phyloP scores from a whole-genome alignment of 2,329 filamentous ascomycete species.

The Scedosporium minutisporum region DNA sequence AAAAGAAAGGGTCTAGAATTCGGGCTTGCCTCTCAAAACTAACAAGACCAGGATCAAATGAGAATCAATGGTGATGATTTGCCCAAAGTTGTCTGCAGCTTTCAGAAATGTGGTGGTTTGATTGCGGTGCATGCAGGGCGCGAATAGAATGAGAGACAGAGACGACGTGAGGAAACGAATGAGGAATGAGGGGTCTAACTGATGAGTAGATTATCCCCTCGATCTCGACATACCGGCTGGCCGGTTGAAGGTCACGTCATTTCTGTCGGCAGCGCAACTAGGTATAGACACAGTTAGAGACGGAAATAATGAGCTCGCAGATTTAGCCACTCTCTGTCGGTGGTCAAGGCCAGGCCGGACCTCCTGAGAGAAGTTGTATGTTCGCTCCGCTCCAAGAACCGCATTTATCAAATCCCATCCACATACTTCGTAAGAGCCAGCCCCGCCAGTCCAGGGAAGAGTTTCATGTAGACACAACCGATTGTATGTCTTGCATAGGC shows the following conservation, averaged over 20 bases:
- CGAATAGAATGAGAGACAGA: neutral
- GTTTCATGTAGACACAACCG: neutral
- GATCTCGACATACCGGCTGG: neutral
- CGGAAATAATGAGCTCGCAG: neutral
- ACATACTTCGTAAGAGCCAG: neutral
- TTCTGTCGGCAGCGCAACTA: neutral
- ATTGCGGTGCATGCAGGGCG: too few species aligned
- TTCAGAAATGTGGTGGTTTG: too few species aligned
- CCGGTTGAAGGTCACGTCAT: neutral
- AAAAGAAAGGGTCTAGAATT: too few species aligned
- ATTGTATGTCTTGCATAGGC: neutral
- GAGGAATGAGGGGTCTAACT: neutral
- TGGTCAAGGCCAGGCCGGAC: neutral
- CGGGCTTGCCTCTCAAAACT: neutral
- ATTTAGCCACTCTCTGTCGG: neutral
- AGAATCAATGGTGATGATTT: neutral
- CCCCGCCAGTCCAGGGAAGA: neutral
- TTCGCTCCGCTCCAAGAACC: neutral
- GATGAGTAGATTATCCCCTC: neutral
- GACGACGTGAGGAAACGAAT: neutral
- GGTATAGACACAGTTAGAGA: too few species aligned
- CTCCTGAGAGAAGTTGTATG: neutral
- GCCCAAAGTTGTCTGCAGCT: neutral
- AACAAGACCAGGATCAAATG: neutral
- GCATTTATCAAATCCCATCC: neutral